Base-by-base conservation (phyloP, 179 eudicot species). In the Beta macrorhiza region DNA sequence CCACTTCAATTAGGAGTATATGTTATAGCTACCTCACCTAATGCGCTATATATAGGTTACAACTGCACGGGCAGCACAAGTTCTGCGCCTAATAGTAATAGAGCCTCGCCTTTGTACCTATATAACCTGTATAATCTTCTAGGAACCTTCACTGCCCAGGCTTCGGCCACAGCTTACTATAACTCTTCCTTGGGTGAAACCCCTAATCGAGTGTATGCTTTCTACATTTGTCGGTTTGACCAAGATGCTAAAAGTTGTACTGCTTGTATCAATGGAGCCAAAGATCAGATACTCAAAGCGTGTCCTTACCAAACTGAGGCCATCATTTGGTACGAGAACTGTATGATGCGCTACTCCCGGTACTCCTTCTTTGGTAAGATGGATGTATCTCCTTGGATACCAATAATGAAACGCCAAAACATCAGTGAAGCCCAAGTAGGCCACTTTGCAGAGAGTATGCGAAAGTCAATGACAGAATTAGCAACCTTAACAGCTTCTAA, bases 211-310 rank as follows among this genome's bases (percentile, higher is more conserved):
- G 75, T 70, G 55, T 44, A 79, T 22, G 81, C 75, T 70, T 64
- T 79, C 70, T n/a, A 17, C 77, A 45, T 79, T n/a, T 79, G 82
- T 42, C 82, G 77, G 2, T 74, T 74, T 8, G 77, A 79, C 13
- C 59, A 44, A 74, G 4, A 53, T 44, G 25, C 67, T 42, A 8
- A 14, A 2, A 16, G 25, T n/a, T 79, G 82, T 57, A 20, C 59
- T 51, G 0, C 70, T 13, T 79, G 25, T 61, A 16, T 79, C 82
- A 44, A 63, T 6, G 57, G 29, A 2, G 82, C 82, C 14, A 11
- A 47, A 52, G 25, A 42, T 16, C 62, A 13, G 25, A 64, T 79
- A 58, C 82, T 13, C 70, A 5, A 20, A 17, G n/a, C 51, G 15
- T 80, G 83, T 63, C 44, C 83, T 15, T 22, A 49, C 42, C 49